phyloP scores from a whole-genome alignment of 768 basidiomycete genomes.

The Fibroporia radiculosa region DNA sequence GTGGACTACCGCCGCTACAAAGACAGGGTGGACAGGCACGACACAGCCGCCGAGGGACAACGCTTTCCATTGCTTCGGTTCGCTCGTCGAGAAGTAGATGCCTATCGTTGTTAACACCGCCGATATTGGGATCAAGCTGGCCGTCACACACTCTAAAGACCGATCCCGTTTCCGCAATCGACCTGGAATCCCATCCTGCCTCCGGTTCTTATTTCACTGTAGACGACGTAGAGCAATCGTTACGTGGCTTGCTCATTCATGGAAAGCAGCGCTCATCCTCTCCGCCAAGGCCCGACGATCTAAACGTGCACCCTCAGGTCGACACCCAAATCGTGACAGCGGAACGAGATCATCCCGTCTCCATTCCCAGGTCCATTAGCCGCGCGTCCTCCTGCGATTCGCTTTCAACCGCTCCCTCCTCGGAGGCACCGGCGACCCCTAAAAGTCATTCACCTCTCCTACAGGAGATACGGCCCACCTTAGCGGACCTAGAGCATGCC shows the following conservation, averaged over 20 bases:
- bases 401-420: conserved; percentile 20
- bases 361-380: conserved; percentile 9
- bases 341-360: background rate
- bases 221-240: conserved; percentile 7
- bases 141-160: conserved; percentile 14
- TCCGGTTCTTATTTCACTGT: conserved; percentile 8
- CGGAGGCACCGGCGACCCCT: conserved; percentile 22
- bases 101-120: no score
- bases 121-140: no score
- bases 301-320: background rate
- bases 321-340: background rate
- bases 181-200: conserved; percentile 14
- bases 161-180: conserved; percentile 12
- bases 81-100: no score
- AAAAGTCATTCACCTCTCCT: conserved; percentile 13
- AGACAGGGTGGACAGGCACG: no score
- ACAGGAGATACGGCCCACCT: conserved; percentile 12
- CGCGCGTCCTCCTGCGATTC: conserved; percentile 20
- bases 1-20: no score
- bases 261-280: background rate
- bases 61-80: no score
- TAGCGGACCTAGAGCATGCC: conserved; percentile 21
- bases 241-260: background rate
- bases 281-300: no score
- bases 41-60: no score